Evolutionary conservation across 139 green algal species (phyloP).

Genomic region (Mesostigma viride): DNA sequence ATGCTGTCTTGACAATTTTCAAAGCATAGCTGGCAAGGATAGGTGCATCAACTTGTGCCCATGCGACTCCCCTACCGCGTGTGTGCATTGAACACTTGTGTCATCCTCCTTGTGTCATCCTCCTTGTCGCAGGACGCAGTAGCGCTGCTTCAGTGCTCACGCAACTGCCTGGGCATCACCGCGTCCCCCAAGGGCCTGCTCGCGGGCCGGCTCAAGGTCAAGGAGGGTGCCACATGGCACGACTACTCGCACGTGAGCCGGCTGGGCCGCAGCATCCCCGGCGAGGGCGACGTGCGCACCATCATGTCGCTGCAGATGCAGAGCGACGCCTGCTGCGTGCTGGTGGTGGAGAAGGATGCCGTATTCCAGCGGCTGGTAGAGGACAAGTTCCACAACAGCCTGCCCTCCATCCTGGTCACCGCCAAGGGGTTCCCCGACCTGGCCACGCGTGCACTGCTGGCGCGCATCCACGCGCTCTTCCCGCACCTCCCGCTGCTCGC

Average conservation of each 20-base stretch:
- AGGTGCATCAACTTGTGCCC: too few species aligned
- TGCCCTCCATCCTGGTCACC: conserved; percentile 55
- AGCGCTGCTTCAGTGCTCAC: conserved; percentile 47
- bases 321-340: conserved; percentile 37
- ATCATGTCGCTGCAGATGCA: conserved; percentile 38
- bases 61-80: too few species aligned
- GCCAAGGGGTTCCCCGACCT: conserved; percentile 72
- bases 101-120: too few species aligned
- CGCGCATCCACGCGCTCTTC: conserved; percentile 2
- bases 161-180: conserved; percentile 46
- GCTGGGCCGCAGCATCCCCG: conserved; percentile 13
- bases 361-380: conserved; percentile 62
- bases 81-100: too few species aligned
- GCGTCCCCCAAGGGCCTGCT: conserved; percentile 53
- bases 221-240: conserved; percentile 15
- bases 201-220: conserved; percentile 43
- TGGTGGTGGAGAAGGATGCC: conserved; percentile 70
- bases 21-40: too few species aligned
- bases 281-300: conserved; percentile 43
- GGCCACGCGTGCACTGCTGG: conserved; percentile 38
- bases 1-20: too few species aligned
- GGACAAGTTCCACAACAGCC: conserved; percentile 24
- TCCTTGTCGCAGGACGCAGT: too few species aligned
- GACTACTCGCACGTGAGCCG: not conserved
- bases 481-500: conserved; percentile 38